Base-by-base conservation (phyloP, 164 flowering plant species). In the Magnolia sinica region DNA sequence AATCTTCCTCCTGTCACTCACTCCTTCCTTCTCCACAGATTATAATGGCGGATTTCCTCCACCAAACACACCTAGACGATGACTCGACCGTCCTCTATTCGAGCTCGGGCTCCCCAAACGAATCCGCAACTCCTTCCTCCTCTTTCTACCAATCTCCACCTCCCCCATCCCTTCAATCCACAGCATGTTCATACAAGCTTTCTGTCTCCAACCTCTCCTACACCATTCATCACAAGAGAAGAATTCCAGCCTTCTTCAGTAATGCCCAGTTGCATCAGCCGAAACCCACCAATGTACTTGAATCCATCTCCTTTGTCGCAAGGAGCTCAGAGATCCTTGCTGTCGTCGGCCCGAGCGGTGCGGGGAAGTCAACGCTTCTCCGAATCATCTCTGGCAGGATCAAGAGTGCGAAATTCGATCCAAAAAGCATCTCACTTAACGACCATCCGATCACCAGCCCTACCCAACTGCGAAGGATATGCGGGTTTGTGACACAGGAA, bases 401-500 rank as follows among this genome's bases (percentile, higher is more conserved):
- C 13, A 76, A 72, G 20, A 75, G 80, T 5, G 72, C 73, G 0
- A 83, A 89, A 18, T 90, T 88, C 71, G 87, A 90, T 73, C 88
- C 89, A 0, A 85, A 78, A n/a, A 79, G 82, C 31, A 72, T 93
- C 19, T 76, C 68, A 0, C 80, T 95, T 51, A 90, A 93, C 71
- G 87, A 78, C 74, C 79, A 52, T 14, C 74, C 72, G 0, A 77
- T 92, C 61, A 75, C 83, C 29, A 84, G 78, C 77, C 89, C 90
- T 7, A 51, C 75, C 65, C 89, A 89, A 59, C 66, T 95, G 84
- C 80, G 92, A 75, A 90, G 78, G 78, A 76, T 87, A 27, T 95
- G 98, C 20, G 99, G 99, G 7, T 95, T 84, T 74, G 94, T 95
- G 9, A 89, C 96, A 2, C 99, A 95, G 74, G 97, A 93, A 71